These are phyloP conservation scores for Naganishia antarctica DNA, from an alignment of 768 basidiomycete genomes.

Conservation along the genomic window DNA sequence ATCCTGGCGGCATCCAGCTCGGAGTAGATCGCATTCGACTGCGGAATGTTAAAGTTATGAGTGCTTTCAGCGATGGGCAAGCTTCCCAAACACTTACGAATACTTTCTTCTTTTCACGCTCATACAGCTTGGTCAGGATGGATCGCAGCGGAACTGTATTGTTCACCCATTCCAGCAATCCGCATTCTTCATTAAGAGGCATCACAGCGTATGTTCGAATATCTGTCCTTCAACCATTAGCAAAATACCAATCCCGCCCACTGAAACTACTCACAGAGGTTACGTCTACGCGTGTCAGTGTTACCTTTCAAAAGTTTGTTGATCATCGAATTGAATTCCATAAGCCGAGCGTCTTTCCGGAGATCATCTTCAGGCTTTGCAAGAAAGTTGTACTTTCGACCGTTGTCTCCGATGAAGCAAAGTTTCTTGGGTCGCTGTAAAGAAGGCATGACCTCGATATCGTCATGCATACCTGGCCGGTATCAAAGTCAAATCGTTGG, in stretches of 20 bases:
- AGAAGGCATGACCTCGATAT: conserved; percentile 85
- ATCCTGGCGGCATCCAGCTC: conserved; percentile 38
- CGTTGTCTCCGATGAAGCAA: conserved; percentile 74
- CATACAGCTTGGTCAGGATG: conserved; percentile 67
- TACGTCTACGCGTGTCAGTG: conserved; percentile 82
- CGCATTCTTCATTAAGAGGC: conserved; percentile 93
- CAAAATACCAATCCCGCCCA: background rate
- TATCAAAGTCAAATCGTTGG: background rate
- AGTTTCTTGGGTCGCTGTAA: conserved; percentile 87
- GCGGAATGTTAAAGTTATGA: background rate
- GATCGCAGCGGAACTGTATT: conserved; percentile 79
- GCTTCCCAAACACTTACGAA: conserved; percentile 53
- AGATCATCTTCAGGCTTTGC: conserved; percentile 97
- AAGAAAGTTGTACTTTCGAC: conserved; percentile 79
- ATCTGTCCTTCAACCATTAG: conserved; percentile 53
- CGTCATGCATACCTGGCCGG: conserved; percentile 73
- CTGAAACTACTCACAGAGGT: conserved; percentile 65
- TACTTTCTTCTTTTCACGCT: conserved; percentile 52
- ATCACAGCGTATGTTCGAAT: conserved; percentile 99
- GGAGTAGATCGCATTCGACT: conserved; percentile 47
- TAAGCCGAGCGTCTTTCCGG: conserved; percentile 90
- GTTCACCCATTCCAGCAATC: conserved; percentile 97
- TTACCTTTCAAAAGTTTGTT: conserved; percentile 92
- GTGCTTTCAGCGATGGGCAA: background rate
- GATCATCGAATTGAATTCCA: conserved; percentile 98